A percentile compares a stretch with the other conserved stretches of the same genome.
These are phyloP conservation scores for Claviceps sp. DNA, from an alignment of 2,329 filamentous ascomycete species.

Conservation along the genomic window DNA sequence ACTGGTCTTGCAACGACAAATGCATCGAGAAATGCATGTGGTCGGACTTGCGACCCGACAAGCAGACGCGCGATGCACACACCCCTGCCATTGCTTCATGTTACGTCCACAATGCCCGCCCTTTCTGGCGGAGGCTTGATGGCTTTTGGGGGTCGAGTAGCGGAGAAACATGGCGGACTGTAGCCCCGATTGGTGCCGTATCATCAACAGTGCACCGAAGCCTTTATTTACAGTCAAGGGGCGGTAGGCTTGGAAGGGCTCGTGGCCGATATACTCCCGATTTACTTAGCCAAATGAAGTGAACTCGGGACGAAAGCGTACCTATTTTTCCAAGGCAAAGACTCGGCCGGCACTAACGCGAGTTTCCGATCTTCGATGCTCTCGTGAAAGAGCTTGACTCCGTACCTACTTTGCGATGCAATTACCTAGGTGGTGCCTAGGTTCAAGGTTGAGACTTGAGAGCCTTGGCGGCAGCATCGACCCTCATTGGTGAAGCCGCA, in stretches of 20 bases:
- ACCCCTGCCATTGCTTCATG: neutral
- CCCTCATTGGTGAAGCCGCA: neutral
- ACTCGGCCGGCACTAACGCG: no score
- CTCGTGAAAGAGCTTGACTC: no score
- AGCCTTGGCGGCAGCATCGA: neutral
- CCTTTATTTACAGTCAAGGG: neutral
- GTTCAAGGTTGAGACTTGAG: neutral
- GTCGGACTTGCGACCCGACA: neutral
- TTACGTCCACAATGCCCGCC: constrained; percentile 1
- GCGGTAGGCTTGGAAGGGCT: neutral
- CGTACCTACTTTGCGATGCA: no score
- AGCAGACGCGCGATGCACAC: neutral
- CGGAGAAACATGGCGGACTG: constrained; percentile 1
- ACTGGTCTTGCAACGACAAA: neutral
- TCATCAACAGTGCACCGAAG: constrained; percentile 8
- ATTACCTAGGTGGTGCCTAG: no score
- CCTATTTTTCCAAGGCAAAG: no score
- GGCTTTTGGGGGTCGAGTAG: constrained; percentile 3
- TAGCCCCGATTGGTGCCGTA: neutral
- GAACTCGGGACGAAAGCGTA: no score
- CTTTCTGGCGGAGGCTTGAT: constrained; percentile 2
- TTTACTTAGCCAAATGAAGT: no score
- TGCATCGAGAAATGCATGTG: neutral
- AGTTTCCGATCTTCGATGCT: no score
- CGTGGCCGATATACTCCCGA: neutral